Percentiles rank a stretch among this genome's conserved stretches.
phyloP scores from a whole-genome alignment of 208 protist genomes.

The Acanthamoeba lugdunensis region DNA sequence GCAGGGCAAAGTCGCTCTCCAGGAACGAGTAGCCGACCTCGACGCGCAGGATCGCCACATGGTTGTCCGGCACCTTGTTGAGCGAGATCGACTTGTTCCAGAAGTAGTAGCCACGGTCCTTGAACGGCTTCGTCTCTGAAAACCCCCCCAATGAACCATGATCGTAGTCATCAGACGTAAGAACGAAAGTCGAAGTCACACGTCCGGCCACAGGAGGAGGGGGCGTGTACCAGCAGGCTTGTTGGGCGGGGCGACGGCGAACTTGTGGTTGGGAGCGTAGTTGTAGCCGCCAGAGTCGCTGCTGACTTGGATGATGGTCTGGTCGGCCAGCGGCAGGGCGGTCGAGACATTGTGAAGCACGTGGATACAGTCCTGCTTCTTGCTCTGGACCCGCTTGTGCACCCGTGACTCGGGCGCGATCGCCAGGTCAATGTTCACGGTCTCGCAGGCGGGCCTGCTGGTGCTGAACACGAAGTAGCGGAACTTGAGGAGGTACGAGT shows the following conservation, averaged over 20 bases:
- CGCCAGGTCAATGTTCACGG: slow-evolving; percentile 65
- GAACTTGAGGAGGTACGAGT: slow-evolving; percentile 64
- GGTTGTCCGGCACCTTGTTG: slow-evolving; percentile 10
- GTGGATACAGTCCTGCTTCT: neutral
- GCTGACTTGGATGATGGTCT: neutral
- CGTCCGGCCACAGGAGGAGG: too few relatives aligned
- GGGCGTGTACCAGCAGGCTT: neutral
- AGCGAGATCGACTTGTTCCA: slow-evolving; percentile 63
- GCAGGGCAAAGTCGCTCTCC: slow-evolving; percentile 58
- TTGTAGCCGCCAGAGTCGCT: neutral
- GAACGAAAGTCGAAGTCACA: too few relatives aligned
- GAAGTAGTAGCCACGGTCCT: slow-evolving; percentile 68
- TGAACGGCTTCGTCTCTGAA: slow-evolving; percentile 59
- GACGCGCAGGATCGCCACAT: slow-evolving; percentile 59
- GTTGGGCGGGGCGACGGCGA: neutral
- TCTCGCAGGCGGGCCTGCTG: slow-evolving; percentile 45
- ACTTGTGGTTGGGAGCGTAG: neutral
- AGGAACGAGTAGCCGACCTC: slow-evolving; percentile 69
- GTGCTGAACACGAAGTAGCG: slow-evolving; percentile 59
- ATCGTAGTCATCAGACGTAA: neutral
- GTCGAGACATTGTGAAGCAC: neutral
- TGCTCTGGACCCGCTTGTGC: neutral
- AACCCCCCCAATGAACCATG: too few relatives aligned
- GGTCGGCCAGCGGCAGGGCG: slow-evolving; percentile 23
- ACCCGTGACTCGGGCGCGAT: neutral